phyloP scores from a whole-genome alignment of 805 yeast species.

The Ogataea haglerorum region DNA sequence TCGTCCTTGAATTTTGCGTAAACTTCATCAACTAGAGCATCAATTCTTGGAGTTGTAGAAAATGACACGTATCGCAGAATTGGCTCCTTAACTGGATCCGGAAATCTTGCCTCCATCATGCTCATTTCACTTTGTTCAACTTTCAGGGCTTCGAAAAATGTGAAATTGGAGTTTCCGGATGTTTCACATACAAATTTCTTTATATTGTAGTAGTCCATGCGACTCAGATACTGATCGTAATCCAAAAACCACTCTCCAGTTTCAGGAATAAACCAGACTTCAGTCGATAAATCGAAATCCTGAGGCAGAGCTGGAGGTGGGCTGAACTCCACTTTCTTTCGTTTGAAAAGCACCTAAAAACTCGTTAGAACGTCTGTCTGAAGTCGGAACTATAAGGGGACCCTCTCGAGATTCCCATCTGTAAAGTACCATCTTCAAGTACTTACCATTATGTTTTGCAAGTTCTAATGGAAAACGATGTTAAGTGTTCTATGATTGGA shows the following conservation, averaged over 20 bases:
- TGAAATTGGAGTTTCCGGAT: conserved; percentile 87
- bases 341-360: conserved; percentile 66
- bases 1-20: conserved; percentile 74
- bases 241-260: conserved; percentile 85
- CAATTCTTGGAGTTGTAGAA: conserved; percentile 76
- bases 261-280: conserved; percentile 77
- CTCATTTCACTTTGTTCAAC: conserved; percentile 64
- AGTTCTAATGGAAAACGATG: no score
- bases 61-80: conserved; percentile 83
- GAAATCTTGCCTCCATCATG: conserved; percentile 77
- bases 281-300: conserved; percentile 49
- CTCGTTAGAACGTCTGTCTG: conserved; percentile 2
- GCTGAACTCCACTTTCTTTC: conserved; percentile 63
- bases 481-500: no score
- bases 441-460: conserved; percentile 2
- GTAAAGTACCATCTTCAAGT: no score
- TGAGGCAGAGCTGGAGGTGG: conserved; percentile 56
- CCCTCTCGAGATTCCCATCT: background rate
- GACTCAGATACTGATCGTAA: conserved; percentile 70
- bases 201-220: conserved; percentile 69
- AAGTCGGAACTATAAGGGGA: background rate
- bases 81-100: conserved; percentile 89
- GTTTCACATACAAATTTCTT: conserved; percentile 92
- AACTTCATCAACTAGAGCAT: conserved; percentile 82
- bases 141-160: conserved; percentile 83